These are phyloP conservation scores for Mortierella hygrophila DNA, from an alignment of 192 early-diverging fungal genomes.

Conservation along the genomic window DNA sequence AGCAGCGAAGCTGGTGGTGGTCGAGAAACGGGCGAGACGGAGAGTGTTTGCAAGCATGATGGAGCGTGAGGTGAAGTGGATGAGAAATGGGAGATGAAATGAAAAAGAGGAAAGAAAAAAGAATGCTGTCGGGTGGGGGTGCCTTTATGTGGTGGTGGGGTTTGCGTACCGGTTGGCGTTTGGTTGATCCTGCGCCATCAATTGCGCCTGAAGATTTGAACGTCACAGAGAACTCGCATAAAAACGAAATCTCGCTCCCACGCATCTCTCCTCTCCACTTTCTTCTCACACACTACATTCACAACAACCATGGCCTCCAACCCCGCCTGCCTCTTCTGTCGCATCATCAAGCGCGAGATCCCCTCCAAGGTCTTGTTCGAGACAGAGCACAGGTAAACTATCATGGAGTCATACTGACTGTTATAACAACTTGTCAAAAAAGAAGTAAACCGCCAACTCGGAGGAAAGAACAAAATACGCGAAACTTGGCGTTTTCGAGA, in stretches of 20 bases:
- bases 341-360: constrained; percentile 87
- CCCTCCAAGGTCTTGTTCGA: constrained; percentile 88
- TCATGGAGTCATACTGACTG: too few relatives aligned
- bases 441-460: constrained; percentile 11
- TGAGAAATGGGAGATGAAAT: not conserved
- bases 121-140: not conserved
- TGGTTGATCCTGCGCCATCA: not conserved
- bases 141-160: not conserved
- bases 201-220: not conserved
- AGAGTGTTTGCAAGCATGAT: constrained; percentile 6
- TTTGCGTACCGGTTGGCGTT: not conserved
- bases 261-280: not conserved
- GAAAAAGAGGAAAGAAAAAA: not conserved
- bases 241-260: not conserved
- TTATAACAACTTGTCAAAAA: not conserved
- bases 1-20: not conserved
- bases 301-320: constrained; percentile 64
- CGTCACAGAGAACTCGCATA: not conserved
- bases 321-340: constrained; percentile 90
- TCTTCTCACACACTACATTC: constrained; percentile 25
- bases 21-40: constrained; percentile 7
- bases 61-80: not conserved
- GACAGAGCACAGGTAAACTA: constrained; percentile 74
- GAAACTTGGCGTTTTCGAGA: not conserved
- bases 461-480: not conserved